Conservation (phyloP, 345 rosid species). For the Aquilaria sinensis region DNA sequence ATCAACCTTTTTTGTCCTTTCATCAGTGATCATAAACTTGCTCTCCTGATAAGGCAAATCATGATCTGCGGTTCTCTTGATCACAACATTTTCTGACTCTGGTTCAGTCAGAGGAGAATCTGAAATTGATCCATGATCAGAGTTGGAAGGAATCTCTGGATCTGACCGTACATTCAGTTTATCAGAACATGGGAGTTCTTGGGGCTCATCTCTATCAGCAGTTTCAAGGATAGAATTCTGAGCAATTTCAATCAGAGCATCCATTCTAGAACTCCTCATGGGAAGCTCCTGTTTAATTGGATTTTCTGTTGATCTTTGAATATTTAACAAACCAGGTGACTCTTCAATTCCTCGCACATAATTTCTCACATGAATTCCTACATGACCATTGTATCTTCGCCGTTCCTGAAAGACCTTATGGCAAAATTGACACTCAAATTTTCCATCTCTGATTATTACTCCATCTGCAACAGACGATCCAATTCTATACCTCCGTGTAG, state of each 20-base stretch:
- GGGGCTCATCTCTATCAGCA: slow-evolving; percentile 23
- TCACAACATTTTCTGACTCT: slow-evolving; percentile 22
- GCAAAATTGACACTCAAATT: slow-evolving; percentile 77
- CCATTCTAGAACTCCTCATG: slow-evolving; percentile 63
- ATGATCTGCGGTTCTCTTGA: slow-evolving; percentile 19
- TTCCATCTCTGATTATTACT: slow-evolving; percentile 65
- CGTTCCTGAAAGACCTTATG: slow-evolving; percentile 72
- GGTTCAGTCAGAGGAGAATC: slow-evolving; percentile 28
- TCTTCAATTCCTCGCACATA: slow-evolving; percentile 60
- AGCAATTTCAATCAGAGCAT: slow-evolving; percentile 80
- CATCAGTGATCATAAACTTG: slow-evolving; percentile 18
- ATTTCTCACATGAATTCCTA: slow-evolving; percentile 68
- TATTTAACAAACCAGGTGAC: slow-evolving; percentile 29
- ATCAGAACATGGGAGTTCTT: slow-evolving; percentile 19
- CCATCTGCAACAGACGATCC: slow-evolving; percentile 81
- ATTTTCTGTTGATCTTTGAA: slow-evolving; percentile 28
- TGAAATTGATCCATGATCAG: slow-evolving; percentile 31
- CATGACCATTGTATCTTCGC: slow-evolving; percentile 65
- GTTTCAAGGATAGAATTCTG: slow-evolving; percentile 60
- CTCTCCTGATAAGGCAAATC: slow-evolving; percentile 19
- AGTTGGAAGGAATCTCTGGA: slow-evolving; percentile 24
- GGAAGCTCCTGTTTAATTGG: slow-evolving; percentile 32
- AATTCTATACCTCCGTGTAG: slow-evolving; percentile 54
- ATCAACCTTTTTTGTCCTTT: slow-evolving; percentile 21
- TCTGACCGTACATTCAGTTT: slow-evolving; percentile 21